Percentiles rank a stretch among this genome's conserved stretches.
phyloP scores from a whole-genome alignment of 768 basidiomycete genomes.

The Lactarius quietus region DNA sequence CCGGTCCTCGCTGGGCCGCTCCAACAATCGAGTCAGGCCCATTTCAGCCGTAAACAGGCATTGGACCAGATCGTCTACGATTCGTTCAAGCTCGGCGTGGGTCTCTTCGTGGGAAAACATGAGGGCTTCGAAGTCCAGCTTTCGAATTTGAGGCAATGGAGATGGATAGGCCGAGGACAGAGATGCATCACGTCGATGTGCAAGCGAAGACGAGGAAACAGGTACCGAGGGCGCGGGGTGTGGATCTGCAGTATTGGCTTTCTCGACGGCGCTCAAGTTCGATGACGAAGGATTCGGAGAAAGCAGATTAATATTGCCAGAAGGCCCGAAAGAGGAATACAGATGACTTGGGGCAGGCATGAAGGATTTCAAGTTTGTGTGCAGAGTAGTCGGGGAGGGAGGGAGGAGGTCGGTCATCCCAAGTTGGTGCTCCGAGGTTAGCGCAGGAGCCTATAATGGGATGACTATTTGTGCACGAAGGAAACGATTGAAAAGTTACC shows the following conservation, averaged over 20 bases:
- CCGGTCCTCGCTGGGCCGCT: constrained; percentile 45
- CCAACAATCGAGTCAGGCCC: constrained; percentile 67
- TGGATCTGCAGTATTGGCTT: constrained; percentile 7
- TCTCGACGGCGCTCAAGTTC: neutral
- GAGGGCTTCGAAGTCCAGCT: constrained; percentile 64
- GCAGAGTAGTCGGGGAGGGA: constrained; percentile 58
- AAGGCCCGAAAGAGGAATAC: constrained; percentile 32
- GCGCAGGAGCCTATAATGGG: constrained; percentile 51
- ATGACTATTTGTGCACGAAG: constrained; percentile 2
- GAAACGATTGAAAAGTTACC: constrained; percentile 36
- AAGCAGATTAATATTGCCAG: constrained; percentile 14
- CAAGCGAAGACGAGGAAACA: constrained; percentile 26
- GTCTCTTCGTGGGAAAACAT: constrained; percentile 55
- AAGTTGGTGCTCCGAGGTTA: constrained; percentile 66
- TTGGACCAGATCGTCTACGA: constrained; percentile 68
- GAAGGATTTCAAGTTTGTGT: constrained; percentile 39
- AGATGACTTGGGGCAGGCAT: constrained; percentile 40
- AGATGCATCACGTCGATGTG: constrained; percentile 28
- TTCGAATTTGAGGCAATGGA: constrained; percentile 44
- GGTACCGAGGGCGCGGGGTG: constrained; percentile 19
- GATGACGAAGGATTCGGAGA: constrained; percentile 2
- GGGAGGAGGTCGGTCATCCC: constrained; percentile 68
- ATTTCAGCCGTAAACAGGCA: constrained; percentile 75
- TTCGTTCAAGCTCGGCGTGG: constrained; percentile 65
- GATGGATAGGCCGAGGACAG: constrained; percentile 21